These are phyloP conservation scores for Colletotrichum echinochloae DNA, from an alignment of 2,329 filamentous ascomycete genomes.

Conservation along the genomic window DNA sequence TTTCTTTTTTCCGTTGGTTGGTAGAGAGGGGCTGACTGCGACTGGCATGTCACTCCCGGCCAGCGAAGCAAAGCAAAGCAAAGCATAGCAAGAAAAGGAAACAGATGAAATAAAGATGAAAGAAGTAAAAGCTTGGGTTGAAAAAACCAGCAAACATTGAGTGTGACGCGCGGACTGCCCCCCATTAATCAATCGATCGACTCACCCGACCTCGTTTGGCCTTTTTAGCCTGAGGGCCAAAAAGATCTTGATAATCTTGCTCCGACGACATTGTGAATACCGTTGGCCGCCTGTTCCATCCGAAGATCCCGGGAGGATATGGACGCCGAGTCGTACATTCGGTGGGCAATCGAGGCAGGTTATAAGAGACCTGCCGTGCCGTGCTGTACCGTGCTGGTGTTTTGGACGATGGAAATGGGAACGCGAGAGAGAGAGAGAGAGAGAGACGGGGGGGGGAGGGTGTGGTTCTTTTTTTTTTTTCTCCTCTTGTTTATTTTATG, in stretches of 20 bases:
- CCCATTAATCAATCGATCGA: too few species aligned
- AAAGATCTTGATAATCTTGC: slow-evolving; percentile 39
- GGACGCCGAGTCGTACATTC: slow-evolving; percentile 26
- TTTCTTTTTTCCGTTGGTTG: neutral
- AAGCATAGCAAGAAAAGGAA: too few species aligned
- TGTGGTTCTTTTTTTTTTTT: neutral
- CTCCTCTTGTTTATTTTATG: slow-evolving; percentile 6
- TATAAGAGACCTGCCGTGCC: slow-evolving; percentile 17
- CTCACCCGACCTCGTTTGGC: slow-evolving; percentile 41
- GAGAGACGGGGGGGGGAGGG: neutral
- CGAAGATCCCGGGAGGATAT: slow-evolving; percentile 27
- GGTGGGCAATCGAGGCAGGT: slow-evolving; percentile 33
- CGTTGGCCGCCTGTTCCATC: slow-evolving; percentile 23
- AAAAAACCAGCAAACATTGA: too few species aligned
- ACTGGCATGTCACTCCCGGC: neutral
- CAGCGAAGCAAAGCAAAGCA: neutral
- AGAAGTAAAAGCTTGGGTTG: too few species aligned
- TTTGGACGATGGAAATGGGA: neutral
- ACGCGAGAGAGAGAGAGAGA: neutral
- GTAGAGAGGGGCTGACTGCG: neutral
- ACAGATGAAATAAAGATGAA: neutral
- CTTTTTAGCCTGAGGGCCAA: slow-evolving; percentile 40
- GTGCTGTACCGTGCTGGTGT: neutral
- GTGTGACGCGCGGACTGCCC: too few species aligned
- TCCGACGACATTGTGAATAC: slow-evolving; percentile 33